phyloP scores from a whole-genome alignment of 225 moss, liverwort and hornwort genomes.

The Lunularia cruciata region DNA sequence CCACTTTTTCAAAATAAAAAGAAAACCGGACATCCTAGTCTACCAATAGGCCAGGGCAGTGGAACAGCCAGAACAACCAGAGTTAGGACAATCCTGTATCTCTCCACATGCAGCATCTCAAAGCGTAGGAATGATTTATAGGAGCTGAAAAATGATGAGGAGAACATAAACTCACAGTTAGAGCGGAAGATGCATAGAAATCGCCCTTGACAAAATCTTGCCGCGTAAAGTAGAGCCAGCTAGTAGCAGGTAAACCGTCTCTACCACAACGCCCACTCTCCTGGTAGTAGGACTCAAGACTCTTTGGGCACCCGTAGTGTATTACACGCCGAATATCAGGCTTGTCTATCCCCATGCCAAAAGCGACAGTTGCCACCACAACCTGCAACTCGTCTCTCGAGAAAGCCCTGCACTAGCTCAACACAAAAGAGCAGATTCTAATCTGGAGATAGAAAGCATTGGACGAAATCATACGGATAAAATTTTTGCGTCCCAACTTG shows the following conservation, averaged over 20 bases:
- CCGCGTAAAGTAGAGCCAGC: conserved; percentile 82
- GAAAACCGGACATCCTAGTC: no score
- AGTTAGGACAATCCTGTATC: no score
- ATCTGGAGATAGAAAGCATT: neutral
- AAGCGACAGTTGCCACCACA: conserved; percentile 92
- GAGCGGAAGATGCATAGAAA: conserved; percentile 58
- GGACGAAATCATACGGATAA: no score
- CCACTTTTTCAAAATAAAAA: no score
- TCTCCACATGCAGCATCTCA: no score
- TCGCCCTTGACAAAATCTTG: conserved; percentile 81
- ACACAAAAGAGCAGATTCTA: neutral
- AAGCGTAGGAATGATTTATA: no score
- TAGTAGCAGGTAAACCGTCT: conserved; percentile 81
- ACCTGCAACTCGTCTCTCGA: conserved; percentile 75
- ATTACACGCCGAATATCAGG: conserved; percentile 90
- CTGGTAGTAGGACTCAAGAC: conserved; percentile 92
- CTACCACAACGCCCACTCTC: conserved; percentile 93
- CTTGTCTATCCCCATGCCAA: conserved; percentile 98
- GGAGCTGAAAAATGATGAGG: no score
- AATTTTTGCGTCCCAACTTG: no score
- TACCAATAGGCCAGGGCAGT: no score
- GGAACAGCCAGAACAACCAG: no score
- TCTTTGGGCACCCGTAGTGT: conserved; percentile 96
- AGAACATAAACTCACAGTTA: conserved; percentile 52
- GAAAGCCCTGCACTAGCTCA: conserved; percentile 67